Evolutionary conservation across 371 early-diverging fungal genomes (phyloP), one percentile per base, ranked within the genome.

Genomic region (Mortierella sp.): DNA sequence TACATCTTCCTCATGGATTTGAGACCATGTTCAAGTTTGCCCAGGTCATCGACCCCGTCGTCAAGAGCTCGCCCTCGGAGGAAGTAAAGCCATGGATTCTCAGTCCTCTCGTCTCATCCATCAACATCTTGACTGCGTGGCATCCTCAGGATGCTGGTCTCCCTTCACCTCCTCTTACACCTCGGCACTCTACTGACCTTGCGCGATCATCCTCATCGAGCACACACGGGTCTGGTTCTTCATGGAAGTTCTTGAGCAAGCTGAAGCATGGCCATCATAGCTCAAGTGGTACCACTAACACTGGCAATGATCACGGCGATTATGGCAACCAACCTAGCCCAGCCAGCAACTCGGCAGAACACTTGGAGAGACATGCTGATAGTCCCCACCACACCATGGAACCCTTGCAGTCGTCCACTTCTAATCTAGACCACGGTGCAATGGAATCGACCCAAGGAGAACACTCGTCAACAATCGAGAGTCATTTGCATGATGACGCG

Each of bases 11-110:
- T 9, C 81, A 80, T 19, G 87, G 86, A 46, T 71, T 83, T 54
- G 85, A 84, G 80, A 68, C 84, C 52, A 85, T 85, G 60, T 65
- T 88, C 63, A 85, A 83, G 47, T 80, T 86, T 48, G 89, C 87
- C 2, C 79, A 74, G 48, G 67, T 82, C 53, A 87, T 89, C 54
- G 89, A 89, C 54, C 86, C 87, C 1, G 87, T 86, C 43, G 81
- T 89, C 48, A 71, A 79, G 49, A 72, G 80, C 27, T 83, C 86
- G 58, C 57, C 85, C 19, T 81, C 83, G 54, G 69, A 71, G 44
- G 83, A 68, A 71, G 60, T 54, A 10, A 74, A 78, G 40, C 89
- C 89, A 0, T 87, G 86, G 86, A 80, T 86, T 37, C 78, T 81
- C 67, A 70, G 71, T 29, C 89, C 89, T 10, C 81, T 82, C 14